These are phyloP conservation scores for Cytospora paraplurivora DNA, from an alignment of 2,329 filamentous ascomycete species.

Conservation along the genomic window DNA sequence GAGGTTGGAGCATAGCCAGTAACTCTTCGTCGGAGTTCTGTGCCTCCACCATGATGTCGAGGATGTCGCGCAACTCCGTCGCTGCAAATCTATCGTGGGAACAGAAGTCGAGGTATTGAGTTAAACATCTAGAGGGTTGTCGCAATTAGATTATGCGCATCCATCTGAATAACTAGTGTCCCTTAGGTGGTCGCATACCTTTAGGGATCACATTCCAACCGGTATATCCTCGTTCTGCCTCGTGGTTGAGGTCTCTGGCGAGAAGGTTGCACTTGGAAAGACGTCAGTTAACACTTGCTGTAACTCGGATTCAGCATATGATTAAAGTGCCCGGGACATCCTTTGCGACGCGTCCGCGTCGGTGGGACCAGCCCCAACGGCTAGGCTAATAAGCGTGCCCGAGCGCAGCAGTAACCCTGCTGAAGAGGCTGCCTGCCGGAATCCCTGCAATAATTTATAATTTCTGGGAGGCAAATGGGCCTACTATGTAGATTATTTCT, in stretches of 20 bases:
- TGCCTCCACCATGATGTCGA: constrained; percentile 13
- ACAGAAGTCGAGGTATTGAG: not conserved
- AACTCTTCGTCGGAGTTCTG: constrained; percentile 25
- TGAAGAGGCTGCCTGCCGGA: not conserved
- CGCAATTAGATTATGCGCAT: constrained; percentile 7
- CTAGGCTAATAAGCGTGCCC: not conserved
- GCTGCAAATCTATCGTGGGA: constrained; percentile 16
- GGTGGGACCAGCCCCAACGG: not conserved
- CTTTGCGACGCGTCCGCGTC: not conserved
- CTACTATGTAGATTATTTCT: not conserved
- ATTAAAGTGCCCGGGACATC: not conserved
- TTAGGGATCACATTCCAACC: not conserved
- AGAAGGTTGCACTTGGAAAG: not conserved
- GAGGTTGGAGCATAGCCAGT: constrained; percentile 25
- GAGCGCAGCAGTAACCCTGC: not conserved
- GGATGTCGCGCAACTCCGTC: not conserved
- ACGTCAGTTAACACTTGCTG: not conserved
- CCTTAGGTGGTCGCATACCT: constrained; percentile 9
- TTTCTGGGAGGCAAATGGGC: not conserved
- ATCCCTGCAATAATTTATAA: constrained; percentile 15
- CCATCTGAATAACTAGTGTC: not conserved
- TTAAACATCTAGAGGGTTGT: constrained; percentile 15
- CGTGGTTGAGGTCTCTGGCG: not conserved
- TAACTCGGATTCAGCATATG: not conserved
- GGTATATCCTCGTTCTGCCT: not conserved